Conservation (phyloP, 1,284 basidiomycete genomes). For the Puccinia coronata region DNA sequence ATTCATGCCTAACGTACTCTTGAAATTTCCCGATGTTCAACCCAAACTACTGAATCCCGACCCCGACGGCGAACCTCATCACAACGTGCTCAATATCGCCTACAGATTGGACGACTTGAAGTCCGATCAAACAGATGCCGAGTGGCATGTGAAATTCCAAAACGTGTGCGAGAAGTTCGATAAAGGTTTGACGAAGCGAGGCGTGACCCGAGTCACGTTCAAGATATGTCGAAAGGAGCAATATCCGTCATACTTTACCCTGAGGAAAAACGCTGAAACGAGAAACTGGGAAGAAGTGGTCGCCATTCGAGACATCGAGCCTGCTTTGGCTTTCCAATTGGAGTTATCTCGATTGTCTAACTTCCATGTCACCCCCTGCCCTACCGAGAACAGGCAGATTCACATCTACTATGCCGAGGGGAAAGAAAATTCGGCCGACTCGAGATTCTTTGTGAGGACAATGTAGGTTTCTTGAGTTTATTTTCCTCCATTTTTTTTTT, state of each 20-base stretch:
- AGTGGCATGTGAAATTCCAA: constrained; percentile 75
- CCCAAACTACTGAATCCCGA: constrained; percentile 60
- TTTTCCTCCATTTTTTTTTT: neutral
- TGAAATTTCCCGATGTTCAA: constrained; percentile 53
- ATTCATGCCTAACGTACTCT: constrained; percentile 64
- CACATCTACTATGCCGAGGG: constrained; percentile 86
- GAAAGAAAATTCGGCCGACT: constrained; percentile 92
- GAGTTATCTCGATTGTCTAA: constrained; percentile 94
- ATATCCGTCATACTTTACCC: constrained; percentile 93
- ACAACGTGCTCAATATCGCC: constrained; percentile 91
- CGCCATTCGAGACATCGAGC: constrained; percentile 97
- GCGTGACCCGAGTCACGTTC: constrained; percentile 88
- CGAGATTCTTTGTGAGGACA: constrained; percentile 95
- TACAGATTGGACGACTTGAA: constrained; percentile 77
- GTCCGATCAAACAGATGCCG: constrained; percentile 74
- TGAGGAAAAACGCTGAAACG: constrained; percentile 69
- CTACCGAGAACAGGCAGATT: constrained; percentile 90
- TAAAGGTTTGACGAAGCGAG: constrained; percentile 69
- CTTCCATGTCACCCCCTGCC: constrained; percentile 91
- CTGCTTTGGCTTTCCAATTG: constrained; percentile 95
- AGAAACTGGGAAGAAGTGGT: constrained; percentile 88
- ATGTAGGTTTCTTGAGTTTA: constrained; percentile 60
- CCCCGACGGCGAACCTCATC: constrained; percentile 72
- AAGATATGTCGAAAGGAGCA: constrained; percentile 85
- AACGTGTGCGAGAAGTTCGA: constrained; percentile 74